These are phyloP conservation scores for Plenodomus lindquistii DNA, from an alignment of 2,329 filamentous ascomycete genomes.

Conservation along the genomic window DNA sequence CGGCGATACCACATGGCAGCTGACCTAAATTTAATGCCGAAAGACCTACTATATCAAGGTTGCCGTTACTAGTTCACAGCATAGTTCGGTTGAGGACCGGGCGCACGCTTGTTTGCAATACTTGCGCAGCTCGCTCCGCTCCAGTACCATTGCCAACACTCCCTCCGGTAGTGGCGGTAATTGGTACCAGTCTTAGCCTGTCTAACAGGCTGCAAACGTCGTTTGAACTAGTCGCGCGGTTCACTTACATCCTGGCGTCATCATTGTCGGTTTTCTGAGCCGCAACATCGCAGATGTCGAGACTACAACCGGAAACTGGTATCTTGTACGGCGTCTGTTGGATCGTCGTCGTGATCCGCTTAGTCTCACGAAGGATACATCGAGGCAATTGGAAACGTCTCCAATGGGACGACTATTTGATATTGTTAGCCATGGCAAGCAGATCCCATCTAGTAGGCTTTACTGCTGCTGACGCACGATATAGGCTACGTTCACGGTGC, in stretches of 20 bases:
- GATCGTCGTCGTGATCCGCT: constrained; percentile 35
- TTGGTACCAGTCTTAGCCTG: not conserved
- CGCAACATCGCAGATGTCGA: constrained; percentile 20
- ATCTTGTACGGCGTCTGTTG: constrained; percentile 42
- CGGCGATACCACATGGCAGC: not conserved
- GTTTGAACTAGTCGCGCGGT: not conserved
- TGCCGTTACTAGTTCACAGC: not conserved
- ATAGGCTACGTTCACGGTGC: constrained; percentile 38
- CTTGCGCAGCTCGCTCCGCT: not conserved
- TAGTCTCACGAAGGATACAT: constrained; percentile 36
- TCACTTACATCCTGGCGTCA: not conserved
- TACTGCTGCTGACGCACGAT: constrained; percentile 6
- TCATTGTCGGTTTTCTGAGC: not conserved
- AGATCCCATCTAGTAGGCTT: not conserved
- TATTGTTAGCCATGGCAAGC: constrained; percentile 41
- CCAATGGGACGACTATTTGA: constrained; percentile 43
- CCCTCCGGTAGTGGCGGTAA: not conserved
- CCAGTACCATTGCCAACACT: not conserved
- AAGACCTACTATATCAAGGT: not conserved
- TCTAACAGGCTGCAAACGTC: not conserved
- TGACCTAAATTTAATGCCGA: not conserved
- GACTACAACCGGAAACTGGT: constrained; percentile 38
- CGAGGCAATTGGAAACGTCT: constrained; percentile 37
- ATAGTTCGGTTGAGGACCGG: not conserved
- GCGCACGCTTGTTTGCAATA: not conserved